Percentiles rank a stretch among this genome's conserved stretches.
Evolutionary conservation across 495 filamentous ascomycete genomes (phyloP).

Genomic region (Penicillium crystallinum): DNA sequence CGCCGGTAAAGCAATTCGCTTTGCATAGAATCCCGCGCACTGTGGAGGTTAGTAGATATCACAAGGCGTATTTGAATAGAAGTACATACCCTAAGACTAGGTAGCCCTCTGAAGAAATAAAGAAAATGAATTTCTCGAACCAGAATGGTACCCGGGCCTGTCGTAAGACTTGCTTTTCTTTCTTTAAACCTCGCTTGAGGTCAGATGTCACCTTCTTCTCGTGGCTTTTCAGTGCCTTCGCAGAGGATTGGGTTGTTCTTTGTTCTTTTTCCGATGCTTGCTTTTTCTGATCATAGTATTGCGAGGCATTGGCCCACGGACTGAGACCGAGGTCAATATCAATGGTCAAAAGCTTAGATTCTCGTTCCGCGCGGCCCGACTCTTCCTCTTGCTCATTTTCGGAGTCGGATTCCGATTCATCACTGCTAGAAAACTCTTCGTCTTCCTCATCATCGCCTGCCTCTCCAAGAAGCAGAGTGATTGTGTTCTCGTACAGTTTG

Average conservation of each 20-base stretch:
- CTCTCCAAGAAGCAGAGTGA: constrained; percentile 75
- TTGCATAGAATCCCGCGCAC: constrained; percentile 82
- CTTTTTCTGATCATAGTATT: constrained; percentile 88
- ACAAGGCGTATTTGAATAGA: not conserved
- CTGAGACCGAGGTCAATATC: constrained; percentile 81
- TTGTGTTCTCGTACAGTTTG: constrained; percentile 81
- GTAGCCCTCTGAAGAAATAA: constrained; percentile 94
- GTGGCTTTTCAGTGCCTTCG: constrained; percentile 79
- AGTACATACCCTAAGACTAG: constrained; percentile 61
- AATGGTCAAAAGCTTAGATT: constrained; percentile 49
- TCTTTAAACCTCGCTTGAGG: constrained; percentile 79
- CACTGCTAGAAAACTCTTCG: constrained; percentile 47
- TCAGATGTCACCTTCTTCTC: constrained; percentile 83
- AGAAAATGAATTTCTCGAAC: constrained; percentile 96
- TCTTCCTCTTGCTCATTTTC: constrained; percentile 45
- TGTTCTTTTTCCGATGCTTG: constrained; percentile 78
- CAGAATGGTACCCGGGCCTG: constrained; percentile 77
- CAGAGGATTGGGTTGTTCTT: constrained; percentile 76
- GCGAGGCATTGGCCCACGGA: constrained; percentile 81
- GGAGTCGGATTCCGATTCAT: constrained; percentile 60
- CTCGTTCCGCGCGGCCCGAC: constrained; percentile 26
- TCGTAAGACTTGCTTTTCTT: constrained; percentile 84
- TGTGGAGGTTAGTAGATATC: constrained; percentile 21
- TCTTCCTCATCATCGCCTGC: constrained; percentile 56
- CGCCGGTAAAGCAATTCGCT: constrained; percentile 84